Evolutionary conservation across 169 alveolate genomes (phyloP).

Genomic region (Eimeria sp.): DNA sequence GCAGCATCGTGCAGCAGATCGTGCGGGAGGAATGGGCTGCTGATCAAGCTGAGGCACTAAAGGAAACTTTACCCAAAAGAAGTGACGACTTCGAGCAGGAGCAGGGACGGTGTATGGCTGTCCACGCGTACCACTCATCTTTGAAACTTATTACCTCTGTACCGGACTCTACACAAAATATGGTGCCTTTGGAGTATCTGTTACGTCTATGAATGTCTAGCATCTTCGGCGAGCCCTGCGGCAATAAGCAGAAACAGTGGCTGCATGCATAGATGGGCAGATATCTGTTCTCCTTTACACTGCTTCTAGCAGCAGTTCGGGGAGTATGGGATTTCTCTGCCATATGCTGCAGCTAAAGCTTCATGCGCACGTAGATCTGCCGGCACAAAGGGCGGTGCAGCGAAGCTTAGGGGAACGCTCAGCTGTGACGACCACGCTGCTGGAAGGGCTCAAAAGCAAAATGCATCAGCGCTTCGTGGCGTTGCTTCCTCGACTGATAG

Average conservation of each 20-base stretch:
- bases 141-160: neutral
- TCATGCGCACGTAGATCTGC: neutral
- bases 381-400: neutral
- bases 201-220: neutral
- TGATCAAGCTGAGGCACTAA: neutral
- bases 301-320: neutral
- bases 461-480: neutral
- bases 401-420: neutral
- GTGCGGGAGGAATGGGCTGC: slow-evolving; percentile 73
- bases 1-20: slow-evolving; percentile 48
- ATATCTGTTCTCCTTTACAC: neutral
- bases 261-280: neutral
- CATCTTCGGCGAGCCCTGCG: neutral
- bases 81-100: neutral
- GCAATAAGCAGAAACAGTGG: neutral
- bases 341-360: slow-evolving; percentile 9
- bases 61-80: neutral
- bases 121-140: neutral
- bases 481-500: slow-evolving; percentile 8
- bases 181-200: neutral
- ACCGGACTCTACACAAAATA: neutral
- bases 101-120: neutral
- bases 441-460: neutral
- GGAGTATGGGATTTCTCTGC: neutral
- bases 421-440: neutral